These are phyloP conservation scores for Coemansia sp. DNA, from an alignment of 192 early-diverging fungal genomes.

Conservation along the genomic window DNA sequence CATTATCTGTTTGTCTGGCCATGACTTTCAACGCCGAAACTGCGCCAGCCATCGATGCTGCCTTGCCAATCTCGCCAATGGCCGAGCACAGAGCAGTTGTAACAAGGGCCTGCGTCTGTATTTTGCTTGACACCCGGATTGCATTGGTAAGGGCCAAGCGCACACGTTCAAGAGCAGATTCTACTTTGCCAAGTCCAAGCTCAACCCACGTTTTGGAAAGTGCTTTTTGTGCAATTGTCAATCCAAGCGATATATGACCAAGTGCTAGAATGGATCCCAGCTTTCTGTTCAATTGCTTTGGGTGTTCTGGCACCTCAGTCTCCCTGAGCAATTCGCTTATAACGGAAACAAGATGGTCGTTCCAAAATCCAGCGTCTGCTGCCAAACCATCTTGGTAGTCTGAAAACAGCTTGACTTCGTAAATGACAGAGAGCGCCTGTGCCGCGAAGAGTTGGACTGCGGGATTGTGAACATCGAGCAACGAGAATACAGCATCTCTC, in stretches of 20 bases:
- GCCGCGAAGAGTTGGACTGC: conserved; percentile 28
- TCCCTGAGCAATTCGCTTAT: conserved; percentile 14
- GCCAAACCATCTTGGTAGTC: neutral
- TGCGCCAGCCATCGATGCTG: conserved; percentile 2
- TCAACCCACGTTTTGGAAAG: conserved; percentile 28
- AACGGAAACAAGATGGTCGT: conserved; percentile 8
- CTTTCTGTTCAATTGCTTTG: conserved; percentile 58
- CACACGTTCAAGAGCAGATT: neutral
- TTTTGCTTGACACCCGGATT: conserved; percentile 12
- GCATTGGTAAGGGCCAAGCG: neutral
- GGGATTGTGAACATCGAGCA: conserved; percentile 13
- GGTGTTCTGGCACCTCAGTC: conserved; percentile 9
- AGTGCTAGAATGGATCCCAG: conserved; percentile 70
- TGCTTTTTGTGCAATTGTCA: conserved; percentile 16
- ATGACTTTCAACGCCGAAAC: conserved; percentile 41
- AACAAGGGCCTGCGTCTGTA: conserved; percentile 53
- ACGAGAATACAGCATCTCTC: conserved; percentile 12
- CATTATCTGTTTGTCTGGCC: conserved; percentile 65
- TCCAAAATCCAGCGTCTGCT: conserved; percentile 22
- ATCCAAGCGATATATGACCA: conserved; percentile 62
- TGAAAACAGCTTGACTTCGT: conserved; percentile 21
- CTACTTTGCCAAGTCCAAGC: conserved; percentile 17
- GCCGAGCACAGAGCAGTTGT: conserved; percentile 65
- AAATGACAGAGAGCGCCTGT: conserved; percentile 26
- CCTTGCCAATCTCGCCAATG: conserved; percentile 68